Evolutionary conservation across 176 grass and related monocot species (phyloP), one percentile per base, ranked within the genome.

Genomic region (Oryza longistaminata): DNA sequence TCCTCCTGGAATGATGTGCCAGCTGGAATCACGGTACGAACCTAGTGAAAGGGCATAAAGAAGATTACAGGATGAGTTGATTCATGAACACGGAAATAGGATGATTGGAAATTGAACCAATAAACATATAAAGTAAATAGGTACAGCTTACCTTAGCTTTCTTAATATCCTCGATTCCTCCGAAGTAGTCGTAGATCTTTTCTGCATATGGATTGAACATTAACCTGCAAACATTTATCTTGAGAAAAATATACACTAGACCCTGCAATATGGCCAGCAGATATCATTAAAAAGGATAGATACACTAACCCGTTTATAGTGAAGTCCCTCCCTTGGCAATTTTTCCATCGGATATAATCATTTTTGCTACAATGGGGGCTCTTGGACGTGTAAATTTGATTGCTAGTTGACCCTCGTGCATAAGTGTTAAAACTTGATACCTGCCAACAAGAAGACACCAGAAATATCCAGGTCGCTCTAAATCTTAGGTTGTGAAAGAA

Each of bases 171-270:
- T 99, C 88, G 52, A 99, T 89, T 77, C 96, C 93, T 78, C 93
- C 93, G 50, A 99, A 82, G 64, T 99, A 99, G 85, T 99, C 96
- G 37, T 99, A 96, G n/a, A 99, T 87, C 62, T 92, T 75, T 77
- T 99, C 89, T 69, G 93, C 92, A 84, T 87, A 99, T 15, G 96
- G 96, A 44, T 99, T 92, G 82, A 99, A 92, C 96, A 99, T 96
- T 85, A 99, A 92, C 65, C 93, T 99, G 81, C 71, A 76, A 3
- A 87, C 19, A 75, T 85, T 66, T 74, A 64, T 74, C 27, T 35
- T 75, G 34, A 77, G 52, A 69, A 87, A 76, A 76, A 37, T 37
- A 78, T 3, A 70, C 76, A 60, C 34, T 58, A 35, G 29, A 82
- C 62, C 11, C 62, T 83, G 71, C 17, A 64, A 60, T 61, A 79